Conservation (phyloP, 352 stramenopile genomes). For the Phytopythium kandeliae region DNA sequence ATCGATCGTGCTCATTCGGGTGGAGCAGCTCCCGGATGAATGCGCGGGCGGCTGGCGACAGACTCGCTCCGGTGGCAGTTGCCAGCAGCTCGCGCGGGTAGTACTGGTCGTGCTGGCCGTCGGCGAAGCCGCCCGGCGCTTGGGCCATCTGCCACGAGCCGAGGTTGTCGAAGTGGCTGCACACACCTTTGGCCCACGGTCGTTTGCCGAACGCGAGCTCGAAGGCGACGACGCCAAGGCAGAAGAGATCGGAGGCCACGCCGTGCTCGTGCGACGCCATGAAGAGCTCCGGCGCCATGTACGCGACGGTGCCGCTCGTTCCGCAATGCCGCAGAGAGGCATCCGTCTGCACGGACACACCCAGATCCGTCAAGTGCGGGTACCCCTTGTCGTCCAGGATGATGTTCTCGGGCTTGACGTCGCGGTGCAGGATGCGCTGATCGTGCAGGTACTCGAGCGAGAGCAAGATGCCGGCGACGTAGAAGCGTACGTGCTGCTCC, state of each 20-base stretch:
- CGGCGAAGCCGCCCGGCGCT: constrained; percentile 9
- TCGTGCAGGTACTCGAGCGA: constrained; percentile 67
- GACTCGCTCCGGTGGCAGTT: constrained; percentile 10
- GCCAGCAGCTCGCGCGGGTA: constrained; percentile 50
- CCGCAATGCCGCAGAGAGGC: constrained; percentile 33
- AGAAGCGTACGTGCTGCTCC: constrained; percentile 48
- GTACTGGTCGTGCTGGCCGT: constrained; percentile 28
- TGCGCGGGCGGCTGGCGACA: constrained; percentile 24
- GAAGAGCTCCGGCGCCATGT: constrained; percentile 77
- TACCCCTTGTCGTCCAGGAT: constrained; percentile 79
- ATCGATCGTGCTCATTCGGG: constrained; percentile 33
- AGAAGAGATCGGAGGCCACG: constrained; percentile 54
- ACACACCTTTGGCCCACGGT: constrained; percentile 32
- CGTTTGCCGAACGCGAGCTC: constrained; percentile 45
- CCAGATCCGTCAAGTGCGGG: constrained; percentile 65
- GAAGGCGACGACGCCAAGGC: constrained; percentile 46
- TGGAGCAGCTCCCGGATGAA: constrained; percentile 51
- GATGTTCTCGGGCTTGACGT: constrained; percentile 85
- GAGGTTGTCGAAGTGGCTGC: constrained; percentile 25
- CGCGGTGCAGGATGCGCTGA: constrained; percentile 64
- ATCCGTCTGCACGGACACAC: constrained; percentile 52
- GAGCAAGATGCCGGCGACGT: constrained; percentile 47
- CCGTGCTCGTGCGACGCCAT: constrained; percentile 44
- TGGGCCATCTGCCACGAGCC: constrained; percentile 3
- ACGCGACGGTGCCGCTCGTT: constrained; percentile 56